Conservation (phyloP, 2,329 filamentous ascomycete genomes). For the Neophaeococcomyces aloes region DNA sequence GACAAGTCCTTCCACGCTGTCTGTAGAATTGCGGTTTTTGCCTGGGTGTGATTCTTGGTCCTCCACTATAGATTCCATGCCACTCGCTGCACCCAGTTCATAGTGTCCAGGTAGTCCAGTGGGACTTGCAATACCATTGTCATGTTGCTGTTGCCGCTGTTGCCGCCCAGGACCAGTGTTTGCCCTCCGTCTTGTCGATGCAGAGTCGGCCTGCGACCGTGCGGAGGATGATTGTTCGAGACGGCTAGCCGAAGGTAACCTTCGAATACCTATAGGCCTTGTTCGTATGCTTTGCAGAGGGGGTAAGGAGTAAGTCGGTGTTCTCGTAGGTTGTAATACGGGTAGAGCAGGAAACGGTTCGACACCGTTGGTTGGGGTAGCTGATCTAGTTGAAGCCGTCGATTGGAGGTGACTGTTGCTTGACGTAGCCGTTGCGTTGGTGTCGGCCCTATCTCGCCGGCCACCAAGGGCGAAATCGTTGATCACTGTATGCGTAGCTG, state of each 20-base stretch:
- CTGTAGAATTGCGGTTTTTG: background rate
- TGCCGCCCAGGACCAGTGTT: constrained; percentile 9
- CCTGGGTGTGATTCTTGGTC: constrained; percentile 4
- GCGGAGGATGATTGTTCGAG: constrained; percentile 9
- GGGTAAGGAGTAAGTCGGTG: background rate
- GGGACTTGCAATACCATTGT: constrained; percentile 10
- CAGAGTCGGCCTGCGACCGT: constrained; percentile 15
- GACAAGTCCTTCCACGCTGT: background rate
- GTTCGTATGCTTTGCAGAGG: constrained; percentile 3
- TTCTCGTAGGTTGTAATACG: background rate
- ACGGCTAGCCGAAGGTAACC: constrained; percentile 13
- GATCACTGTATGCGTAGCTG: constrained; percentile 4
- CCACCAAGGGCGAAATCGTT: constrained; percentile 1
- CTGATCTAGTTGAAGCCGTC: constrained; percentile 7
- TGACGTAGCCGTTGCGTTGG: background rate
- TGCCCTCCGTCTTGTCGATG: constrained; percentile 13
- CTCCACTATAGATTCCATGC: constrained; percentile 13
- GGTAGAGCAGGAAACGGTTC: constrained; percentile 4
- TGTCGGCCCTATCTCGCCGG: background rate
- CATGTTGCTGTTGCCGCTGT: constrained; percentile 9
- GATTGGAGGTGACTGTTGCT: background rate
- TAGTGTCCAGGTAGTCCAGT: constrained; percentile 4
- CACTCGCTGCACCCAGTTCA: constrained; percentile 7
- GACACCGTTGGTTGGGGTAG: constrained; percentile 4
- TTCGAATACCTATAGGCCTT: constrained; percentile 18